Evolutionary conservation across 163 green algal genomes (phyloP).

Genomic region (Scenedesmus sp.): DNA sequence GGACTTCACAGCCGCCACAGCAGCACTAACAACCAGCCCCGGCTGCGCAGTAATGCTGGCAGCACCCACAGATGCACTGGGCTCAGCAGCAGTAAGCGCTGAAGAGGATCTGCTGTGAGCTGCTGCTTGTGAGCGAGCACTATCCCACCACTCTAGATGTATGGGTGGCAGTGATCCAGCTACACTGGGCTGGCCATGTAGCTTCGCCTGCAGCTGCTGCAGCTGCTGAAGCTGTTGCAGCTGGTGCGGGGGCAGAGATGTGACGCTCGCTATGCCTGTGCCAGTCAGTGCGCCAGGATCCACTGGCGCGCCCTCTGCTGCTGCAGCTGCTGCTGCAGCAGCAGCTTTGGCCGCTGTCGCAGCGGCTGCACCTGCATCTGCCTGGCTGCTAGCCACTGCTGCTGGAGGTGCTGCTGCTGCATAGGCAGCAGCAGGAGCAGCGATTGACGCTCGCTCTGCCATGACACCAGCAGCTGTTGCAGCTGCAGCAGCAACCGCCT

Average conservation of each 20-base stretch:
- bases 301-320: background rate
- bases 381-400: background rate
- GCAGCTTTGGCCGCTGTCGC: background rate
- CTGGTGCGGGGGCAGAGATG: background rate
- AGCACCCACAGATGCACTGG: background rate
- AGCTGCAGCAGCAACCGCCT: background rate
- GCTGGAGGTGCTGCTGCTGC: background rate
- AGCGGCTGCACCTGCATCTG: slow-evolving; percentile 7
- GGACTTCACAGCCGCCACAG: background rate
- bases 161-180: background rate
- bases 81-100: background rate
- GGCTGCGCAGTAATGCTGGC: background rate
- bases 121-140: background rate
- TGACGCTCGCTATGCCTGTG: background rate
- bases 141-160: background rate
- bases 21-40: background rate
- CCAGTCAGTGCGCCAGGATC: background rate
- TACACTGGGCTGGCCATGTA: background rate
- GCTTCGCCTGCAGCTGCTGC: background rate
- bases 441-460: background rate
- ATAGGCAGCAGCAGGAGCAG: background rate
- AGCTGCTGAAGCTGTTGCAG: background rate
- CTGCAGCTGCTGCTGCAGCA: background rate
- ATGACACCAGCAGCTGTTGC: background rate
- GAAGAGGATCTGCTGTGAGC: background rate